phyloP scores from a whole-genome alignment of 345 rosid genomes.

The Boechera divaricarpa region DNA sequence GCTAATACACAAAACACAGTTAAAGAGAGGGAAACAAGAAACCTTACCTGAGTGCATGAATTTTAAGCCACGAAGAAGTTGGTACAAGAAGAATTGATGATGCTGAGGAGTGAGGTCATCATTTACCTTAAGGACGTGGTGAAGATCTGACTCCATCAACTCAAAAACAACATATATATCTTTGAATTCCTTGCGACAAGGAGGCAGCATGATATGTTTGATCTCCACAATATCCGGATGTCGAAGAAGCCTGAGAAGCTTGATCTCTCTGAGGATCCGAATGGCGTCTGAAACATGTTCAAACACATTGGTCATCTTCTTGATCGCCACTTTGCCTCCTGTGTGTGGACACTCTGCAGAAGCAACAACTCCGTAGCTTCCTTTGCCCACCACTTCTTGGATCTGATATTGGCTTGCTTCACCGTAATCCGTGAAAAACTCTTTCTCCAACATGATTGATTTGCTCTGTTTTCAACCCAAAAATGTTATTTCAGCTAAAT shows the following conservation, averaged over 20 bases:
- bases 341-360: constrained; percentile 92
- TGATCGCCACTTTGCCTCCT: constrained; percentile 93
- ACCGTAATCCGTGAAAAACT: constrained; percentile 94
- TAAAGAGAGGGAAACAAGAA: constrained; percentile 34
- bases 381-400: constrained; percentile 91
- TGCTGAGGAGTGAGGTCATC: constrained; percentile 90
- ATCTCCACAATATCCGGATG: constrained; percentile 93
- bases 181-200: constrained; percentile 89
- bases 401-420: constrained; percentile 97
- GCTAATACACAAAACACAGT: neutral
- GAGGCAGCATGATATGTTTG: constrained; percentile 97
- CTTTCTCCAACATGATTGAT: constrained; percentile 71
- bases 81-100: constrained; percentile 97
- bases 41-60: constrained; percentile 87
- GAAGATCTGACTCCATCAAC: constrained; percentile 98
- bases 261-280: constrained; percentile 91
- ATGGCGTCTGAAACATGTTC: constrained; percentile 96
- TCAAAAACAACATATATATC: constrained; percentile 95
- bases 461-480: neutral
- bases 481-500: neutral
- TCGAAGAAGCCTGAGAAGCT: constrained; percentile 83
- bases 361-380: constrained; percentile 98
- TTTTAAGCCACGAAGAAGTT: constrained; percentile 95
- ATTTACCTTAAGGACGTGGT: constrained; percentile 86
- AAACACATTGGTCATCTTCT: constrained; percentile 90